Conservation (phyloP, 768 basidiomycete species). For the Amanita pseudoporphyria region DNA sequence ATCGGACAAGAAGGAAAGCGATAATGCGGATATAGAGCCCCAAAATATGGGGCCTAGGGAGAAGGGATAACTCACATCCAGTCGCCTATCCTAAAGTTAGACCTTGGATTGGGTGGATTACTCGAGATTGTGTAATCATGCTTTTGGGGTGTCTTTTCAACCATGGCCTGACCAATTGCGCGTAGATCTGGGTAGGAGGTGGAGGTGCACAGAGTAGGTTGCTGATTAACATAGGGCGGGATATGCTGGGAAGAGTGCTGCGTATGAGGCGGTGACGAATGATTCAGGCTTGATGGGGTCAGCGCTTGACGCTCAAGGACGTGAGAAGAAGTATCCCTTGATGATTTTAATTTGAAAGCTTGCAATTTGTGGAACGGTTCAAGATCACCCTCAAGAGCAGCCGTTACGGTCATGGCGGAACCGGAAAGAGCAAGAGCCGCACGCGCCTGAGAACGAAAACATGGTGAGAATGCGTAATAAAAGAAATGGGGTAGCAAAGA, state of each 20-base stretch:
- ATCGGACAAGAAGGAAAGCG: slow-evolving; percentile 5
- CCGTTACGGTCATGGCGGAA: slow-evolving; percentile 35
- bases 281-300: slow-evolving; percentile 9
- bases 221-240: slow-evolving; percentile 11
- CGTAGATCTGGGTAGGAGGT: slow-evolving; percentile 22
- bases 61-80: slow-evolving; percentile 52
- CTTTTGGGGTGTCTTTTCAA: slow-evolving; percentile 11
- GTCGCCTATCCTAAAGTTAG: slow-evolving; percentile 58
- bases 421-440: slow-evolving; percentile 43
- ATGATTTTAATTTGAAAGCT: slow-evolving; percentile 24
- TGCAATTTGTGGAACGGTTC: slow-evolving; percentile 50
- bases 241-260: slow-evolving; percentile 13
- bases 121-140: slow-evolving; percentile 49
- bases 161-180: slow-evolving; percentile 9
- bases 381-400: slow-evolving; percentile 55
- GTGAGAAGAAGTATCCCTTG: slow-evolving; percentile 14
- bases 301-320: slow-evolving; percentile 11
- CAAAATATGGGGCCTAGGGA: neutral
- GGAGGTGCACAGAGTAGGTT: slow-evolving; percentile 16
- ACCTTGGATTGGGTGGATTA: slow-evolving; percentile 64
- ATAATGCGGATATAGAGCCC: no score
- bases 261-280: slow-evolving; percentile 14
- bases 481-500: neutral
- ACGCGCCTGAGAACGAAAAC: slow-evolving; percentile 34
- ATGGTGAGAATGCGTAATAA: neutral